Percentiles rank a stretch among this genome's conserved stretches.
phyloP scores from a whole-genome alignment of 768 basidiomycete genomes.

The Gymnopilus junonius region DNA sequence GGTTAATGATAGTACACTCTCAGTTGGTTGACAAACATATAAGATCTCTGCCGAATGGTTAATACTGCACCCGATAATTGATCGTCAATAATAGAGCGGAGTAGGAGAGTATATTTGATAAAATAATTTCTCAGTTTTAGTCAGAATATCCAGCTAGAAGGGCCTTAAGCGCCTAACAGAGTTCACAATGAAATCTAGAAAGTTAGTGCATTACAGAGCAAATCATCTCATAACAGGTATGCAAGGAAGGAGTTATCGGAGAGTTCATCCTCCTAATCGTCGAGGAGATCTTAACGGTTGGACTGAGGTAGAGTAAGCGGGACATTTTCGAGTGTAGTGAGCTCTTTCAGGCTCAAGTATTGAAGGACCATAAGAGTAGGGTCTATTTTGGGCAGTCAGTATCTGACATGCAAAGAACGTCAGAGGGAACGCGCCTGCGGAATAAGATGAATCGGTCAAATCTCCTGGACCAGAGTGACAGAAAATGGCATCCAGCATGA shows the following conservation, averaged over 20 bases:
- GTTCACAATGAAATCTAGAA: background rate
- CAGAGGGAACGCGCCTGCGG: background rate
- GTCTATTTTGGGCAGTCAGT: background rate
- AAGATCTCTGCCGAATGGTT: background rate
- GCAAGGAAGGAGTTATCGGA: background rate
- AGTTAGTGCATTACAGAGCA: background rate
- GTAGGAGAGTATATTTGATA: background rate
- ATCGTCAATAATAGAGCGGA: background rate
- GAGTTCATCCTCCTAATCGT: background rate
- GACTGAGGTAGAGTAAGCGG: background rate
- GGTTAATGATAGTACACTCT: background rate
- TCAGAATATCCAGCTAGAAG: too few species aligned
- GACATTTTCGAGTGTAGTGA: background rate
- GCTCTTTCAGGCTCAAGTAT: background rate
- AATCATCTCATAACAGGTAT: background rate
- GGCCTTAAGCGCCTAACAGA: background rate
- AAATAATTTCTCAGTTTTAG: background rate
- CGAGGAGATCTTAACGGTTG: background rate
- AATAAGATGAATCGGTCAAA: background rate
- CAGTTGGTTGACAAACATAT: background rate
- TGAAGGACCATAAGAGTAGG: background rate
- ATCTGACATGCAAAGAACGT: background rate
- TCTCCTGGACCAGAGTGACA: conserved; percentile 3
- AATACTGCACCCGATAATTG: background rate
- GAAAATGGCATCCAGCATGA: background rate